phyloP scores from a whole-genome alignment of 75 land plant genomes.

The Pseudotsuga menziesii region DNA sequence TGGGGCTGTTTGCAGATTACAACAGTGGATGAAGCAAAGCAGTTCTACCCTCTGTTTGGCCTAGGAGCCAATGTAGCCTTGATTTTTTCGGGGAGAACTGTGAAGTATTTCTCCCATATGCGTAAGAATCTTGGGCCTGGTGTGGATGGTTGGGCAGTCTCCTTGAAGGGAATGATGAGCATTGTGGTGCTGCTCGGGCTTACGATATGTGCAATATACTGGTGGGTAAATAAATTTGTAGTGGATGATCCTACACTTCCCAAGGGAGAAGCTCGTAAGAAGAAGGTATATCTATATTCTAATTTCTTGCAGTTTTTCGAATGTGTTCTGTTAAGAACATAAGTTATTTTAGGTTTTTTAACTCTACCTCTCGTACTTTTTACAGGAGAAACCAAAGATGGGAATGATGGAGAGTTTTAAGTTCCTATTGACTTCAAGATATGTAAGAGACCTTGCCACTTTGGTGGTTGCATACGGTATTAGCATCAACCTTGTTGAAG shows the following conservation, averaged over 20 bases:
- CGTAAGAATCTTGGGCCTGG: constrained; percentile 82
- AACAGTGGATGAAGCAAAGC: constrained; percentile 94
- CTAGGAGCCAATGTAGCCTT: constrained; percentile 98
- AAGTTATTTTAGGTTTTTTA: neutral
- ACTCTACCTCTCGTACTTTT: neutral
- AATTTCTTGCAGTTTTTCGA: neutral
- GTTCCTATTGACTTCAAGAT: constrained; percentile 76
- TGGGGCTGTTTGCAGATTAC: constrained; percentile 69
- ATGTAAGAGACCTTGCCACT: constrained; percentile 95
- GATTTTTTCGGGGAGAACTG: constrained; percentile 95
- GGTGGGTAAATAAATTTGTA: constrained; percentile 84
- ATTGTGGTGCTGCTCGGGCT: constrained; percentile 86
- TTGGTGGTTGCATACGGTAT: constrained; percentile 99
- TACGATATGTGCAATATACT: constrained; percentile 66
- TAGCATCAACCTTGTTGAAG: constrained; percentile 97
- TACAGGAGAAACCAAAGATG: constrained; percentile 85
- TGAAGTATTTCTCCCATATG: constrained; percentile 93
- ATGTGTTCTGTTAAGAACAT: neutral
- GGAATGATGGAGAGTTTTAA: constrained; percentile 92
- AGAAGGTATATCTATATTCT: constrained; percentile 59
- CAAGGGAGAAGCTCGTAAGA: constrained; percentile 64
- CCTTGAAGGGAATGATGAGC: constrained; percentile 97
- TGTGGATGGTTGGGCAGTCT: constrained; percentile 98
- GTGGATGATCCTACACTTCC: constrained; percentile 62
- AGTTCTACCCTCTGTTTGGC: constrained; percentile 94